These are phyloP conservation scores for Effrenium voratum DNA, from an alignment of 73 alveolate species.

Conservation along the genomic window DNA sequence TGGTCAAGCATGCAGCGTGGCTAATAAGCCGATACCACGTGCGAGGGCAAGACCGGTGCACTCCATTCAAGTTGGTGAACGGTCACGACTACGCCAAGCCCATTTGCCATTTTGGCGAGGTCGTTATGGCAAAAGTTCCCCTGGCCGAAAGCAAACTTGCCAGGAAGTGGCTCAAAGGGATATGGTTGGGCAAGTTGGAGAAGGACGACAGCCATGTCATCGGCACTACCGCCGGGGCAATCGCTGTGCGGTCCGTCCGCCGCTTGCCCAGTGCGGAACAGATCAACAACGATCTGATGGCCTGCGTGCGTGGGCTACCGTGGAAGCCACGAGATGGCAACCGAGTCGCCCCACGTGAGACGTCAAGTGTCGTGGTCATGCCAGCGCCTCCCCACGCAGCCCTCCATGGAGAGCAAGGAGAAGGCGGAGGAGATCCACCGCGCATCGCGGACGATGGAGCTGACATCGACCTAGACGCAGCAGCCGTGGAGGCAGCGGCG, in stretches of 20 bases:
- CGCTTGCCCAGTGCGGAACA: neutral
- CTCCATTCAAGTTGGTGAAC: neutral
- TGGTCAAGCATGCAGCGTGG: neutral
- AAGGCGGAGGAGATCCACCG: too few species aligned
- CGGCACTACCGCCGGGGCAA: neutral
- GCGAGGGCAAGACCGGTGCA: neutral
- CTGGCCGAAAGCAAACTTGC: neutral
- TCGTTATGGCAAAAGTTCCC: neutral
- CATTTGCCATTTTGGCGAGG: neutral
- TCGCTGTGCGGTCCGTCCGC: neutral
- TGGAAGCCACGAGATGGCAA: too few species aligned
- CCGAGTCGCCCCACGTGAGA: too few species aligned
- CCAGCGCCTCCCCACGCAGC: too few species aligned
- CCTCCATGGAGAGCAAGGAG: too few species aligned
- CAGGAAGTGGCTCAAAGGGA: constrained; percentile 17
- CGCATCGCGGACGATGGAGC: too few species aligned
- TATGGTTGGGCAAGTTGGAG: constrained; percentile 19
- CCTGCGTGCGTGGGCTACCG: neutral
- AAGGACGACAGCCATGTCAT: neutral
- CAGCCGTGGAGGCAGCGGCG: too few species aligned
- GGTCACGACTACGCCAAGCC: neutral
- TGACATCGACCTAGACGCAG: too few species aligned
- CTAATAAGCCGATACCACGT: neutral
- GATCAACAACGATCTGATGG: neutral
- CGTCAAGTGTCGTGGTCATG: too few species aligned